phyloP scores from a whole-genome alignment of 1,139 yeast species.

The Diutina rugosa region DNA sequence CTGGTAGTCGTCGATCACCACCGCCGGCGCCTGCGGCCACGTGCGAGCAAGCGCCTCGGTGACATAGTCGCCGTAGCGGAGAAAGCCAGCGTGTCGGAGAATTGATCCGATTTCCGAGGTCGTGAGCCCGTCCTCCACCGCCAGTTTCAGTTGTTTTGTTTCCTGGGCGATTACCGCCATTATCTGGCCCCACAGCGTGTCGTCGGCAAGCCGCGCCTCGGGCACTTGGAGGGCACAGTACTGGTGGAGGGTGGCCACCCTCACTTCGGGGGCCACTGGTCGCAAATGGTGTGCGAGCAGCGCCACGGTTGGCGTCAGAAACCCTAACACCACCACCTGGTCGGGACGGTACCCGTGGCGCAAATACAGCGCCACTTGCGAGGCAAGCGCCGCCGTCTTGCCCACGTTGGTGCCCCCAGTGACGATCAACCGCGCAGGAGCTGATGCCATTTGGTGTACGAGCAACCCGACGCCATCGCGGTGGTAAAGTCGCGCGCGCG shows the following conservation, averaged over 20 bases:
- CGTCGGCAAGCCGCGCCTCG: neutral
- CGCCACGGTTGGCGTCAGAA: neutral
- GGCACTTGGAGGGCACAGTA: neutral
- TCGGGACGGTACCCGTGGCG: neutral
- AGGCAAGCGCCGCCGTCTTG: neutral
- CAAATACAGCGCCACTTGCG: neutral
- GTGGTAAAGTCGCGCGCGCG: neutral
- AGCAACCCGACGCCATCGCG: neutral
- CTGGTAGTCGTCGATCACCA: neutral
- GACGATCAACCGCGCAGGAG: neutral
- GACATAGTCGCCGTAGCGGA: neutral
- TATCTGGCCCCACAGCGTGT: neutral
- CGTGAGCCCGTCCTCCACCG: neutral
- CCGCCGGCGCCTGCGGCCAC: neutral
- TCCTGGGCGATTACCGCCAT: neutral
- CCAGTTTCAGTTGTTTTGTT: neutral
- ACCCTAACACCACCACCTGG: neutral
- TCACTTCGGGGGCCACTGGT: neutral
- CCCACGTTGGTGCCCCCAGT: neutral
- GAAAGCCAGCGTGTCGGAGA: neutral
- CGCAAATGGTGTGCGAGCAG: neutral
- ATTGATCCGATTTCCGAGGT: neutral
- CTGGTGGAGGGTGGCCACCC: neutral
- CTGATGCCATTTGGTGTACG: neutral
- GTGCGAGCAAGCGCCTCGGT: neutral